A percentile compares a stretch with the other conserved stretches of the same genome.
Conservation (phyloP, 2,329 filamentous ascomycete species). For the Teratosphaeria destructans region DNA sequence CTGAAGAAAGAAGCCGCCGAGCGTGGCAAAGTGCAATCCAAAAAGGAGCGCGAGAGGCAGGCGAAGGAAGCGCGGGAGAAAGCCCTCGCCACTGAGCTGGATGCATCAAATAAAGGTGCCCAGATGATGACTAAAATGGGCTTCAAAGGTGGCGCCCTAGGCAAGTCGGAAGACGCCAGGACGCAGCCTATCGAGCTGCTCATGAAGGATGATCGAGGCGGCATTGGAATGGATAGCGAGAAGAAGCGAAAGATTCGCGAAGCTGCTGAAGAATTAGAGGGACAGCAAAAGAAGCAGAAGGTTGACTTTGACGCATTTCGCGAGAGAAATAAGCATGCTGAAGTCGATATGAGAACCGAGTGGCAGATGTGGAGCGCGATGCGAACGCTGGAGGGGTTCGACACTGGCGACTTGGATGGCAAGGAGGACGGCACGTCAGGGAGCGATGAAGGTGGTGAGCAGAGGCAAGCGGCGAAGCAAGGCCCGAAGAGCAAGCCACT, state of each 20-base stretch:
- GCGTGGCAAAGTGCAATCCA: conserved; percentile 57
- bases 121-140: conserved; percentile 97
- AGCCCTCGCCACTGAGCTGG: conserved; percentile 63
- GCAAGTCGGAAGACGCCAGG: conserved; percentile 44
- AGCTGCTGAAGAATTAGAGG: conserved; percentile 41
- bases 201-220: conserved; percentile 69
- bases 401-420: conserved; percentile 32
- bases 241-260: conserved; percentile 61
- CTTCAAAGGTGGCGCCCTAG: conserved; percentile 69
- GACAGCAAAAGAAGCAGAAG: conserved; percentile 49
- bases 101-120: conserved; percentile 68
- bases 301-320: conserved; percentile 62
- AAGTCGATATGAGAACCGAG: conserved; percentile 58
- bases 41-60: conserved; percentile 68
- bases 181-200: conserved; percentile 66
- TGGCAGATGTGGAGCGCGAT: conserved; percentile 66
- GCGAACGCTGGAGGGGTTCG: conserved; percentile 69
- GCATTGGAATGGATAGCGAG: conserved; percentile 75
- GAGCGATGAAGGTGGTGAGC: background rate
- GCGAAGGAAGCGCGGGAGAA: conserved; percentile 62
- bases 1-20: conserved; percentile 51
- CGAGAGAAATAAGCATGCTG: conserved; percentile 59
- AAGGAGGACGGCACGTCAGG: conserved; percentile 5
- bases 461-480: background rate
- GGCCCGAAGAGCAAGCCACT: conserved; percentile 8